Conservation (phyloP, 2,329 filamentous ascomycete species). For the Fusarium sp. region DNA sequence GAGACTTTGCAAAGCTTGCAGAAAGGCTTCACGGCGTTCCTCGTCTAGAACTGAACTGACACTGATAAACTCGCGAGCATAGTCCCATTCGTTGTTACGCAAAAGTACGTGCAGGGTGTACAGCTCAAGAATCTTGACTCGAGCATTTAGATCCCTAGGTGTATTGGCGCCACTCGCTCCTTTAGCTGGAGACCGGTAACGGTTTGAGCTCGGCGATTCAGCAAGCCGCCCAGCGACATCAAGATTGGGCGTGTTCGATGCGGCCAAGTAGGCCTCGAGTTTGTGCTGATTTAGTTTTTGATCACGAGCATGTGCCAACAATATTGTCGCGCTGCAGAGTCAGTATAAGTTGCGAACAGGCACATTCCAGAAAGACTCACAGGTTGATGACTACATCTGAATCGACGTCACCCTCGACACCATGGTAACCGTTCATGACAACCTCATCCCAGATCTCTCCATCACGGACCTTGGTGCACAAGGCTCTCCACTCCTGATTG, state of each 20-base stretch:
- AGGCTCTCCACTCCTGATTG: constrained; percentile 83
- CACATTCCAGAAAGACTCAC: constrained; percentile 63
- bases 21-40: constrained; percentile 89
- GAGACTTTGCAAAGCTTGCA: constrained; percentile 86
- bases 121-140: constrained; percentile 93
- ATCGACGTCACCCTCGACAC: constrained; percentile 91
- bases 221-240: constrained; percentile 78
- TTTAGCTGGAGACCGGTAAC: constrained; percentile 64
- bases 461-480: constrained; percentile 88
- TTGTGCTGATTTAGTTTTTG: constrained; percentile 89
- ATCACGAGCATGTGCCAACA: constrained; percentile 89
- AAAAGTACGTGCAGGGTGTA: constrained; percentile 97
- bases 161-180: constrained; percentile 80
- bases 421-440: constrained; percentile 87
- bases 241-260: constrained; percentile 79
- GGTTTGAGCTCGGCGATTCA: constrained; percentile 57
- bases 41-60: constrained; percentile 91
- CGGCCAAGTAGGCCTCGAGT: constrained; percentile 89
- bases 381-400: constrained; percentile 93
- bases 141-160: constrained; percentile 84
- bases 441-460: constrained; percentile 97
- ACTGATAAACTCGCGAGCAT: constrained; percentile 90
- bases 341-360: constrained; percentile 29
- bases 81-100: constrained; percentile 95
- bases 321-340: constrained; percentile 80